A percentile compares a stretch with the other conserved stretches of the same genome.
Conservation (phyloP, 192 early-diverging fungal genomes). For the Backusella circina region DNA sequence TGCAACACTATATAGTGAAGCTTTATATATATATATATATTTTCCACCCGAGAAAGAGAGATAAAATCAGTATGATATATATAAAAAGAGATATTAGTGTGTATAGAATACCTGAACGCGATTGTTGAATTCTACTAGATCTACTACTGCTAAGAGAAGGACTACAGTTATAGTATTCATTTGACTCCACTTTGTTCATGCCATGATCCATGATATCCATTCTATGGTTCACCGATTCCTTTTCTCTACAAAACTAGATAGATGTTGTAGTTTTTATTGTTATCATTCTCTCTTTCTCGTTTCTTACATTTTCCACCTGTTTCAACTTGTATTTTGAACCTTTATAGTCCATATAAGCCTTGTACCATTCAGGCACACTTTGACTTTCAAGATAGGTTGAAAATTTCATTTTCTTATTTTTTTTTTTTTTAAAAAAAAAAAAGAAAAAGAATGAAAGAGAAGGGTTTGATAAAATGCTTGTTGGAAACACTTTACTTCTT, state of each 20-base stretch:
- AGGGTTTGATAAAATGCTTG: not conserved
- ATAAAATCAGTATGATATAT: not conserved
- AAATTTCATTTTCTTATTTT: slow-evolving; percentile 55
- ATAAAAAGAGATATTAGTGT: not conserved
- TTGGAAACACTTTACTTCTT: not conserved
- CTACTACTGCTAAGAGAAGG: not conserved
- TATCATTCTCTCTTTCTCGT: not conserved
- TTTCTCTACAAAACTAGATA: not conserved
- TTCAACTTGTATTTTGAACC: slow-evolving; percentile 52
- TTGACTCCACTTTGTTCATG: not conserved
- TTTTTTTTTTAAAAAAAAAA: not conserved
- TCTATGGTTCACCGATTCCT: not conserved
- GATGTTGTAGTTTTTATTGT: not conserved
- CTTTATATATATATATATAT: not conserved
- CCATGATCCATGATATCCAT: not conserved
- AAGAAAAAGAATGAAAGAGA: slow-evolving; percentile 4
- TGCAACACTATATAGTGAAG: slow-evolving; percentile 6
- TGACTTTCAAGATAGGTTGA: slow-evolving; percentile 64
- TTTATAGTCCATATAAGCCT: slow-evolving; percentile 65
- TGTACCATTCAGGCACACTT: slow-evolving; percentile 67
- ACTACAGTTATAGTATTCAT: not conserved
- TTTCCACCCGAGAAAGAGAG: not conserved
- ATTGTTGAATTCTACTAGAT: not conserved
- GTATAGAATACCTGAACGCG: not conserved
- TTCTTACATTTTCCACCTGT: slow-evolving; percentile 29